Conservation (phyloP, 805 yeast species). For the Nakazawaea populi region DNA sequence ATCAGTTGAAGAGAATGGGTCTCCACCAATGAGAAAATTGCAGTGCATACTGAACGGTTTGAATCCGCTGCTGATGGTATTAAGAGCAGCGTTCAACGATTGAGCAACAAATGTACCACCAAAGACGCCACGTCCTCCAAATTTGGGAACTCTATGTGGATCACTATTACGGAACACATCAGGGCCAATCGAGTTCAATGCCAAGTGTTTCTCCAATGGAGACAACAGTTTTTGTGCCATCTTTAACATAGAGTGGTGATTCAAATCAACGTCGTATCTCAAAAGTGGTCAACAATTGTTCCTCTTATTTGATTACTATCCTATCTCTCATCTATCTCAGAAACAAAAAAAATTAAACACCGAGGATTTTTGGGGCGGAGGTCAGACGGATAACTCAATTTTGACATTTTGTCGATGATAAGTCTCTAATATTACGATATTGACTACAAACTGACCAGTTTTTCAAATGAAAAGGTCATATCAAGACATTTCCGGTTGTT, state of each 20-base stretch:
- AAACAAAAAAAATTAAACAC: background rate
- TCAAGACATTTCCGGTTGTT: no score
- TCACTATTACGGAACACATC: conserved; percentile 5
- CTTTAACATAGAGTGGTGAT: background rate
- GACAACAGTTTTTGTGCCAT: background rate
- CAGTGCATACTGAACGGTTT: conserved; percentile 59
- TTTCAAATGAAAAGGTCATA: no score
- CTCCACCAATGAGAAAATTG: conserved; percentile 54
- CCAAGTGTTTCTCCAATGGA: conserved; percentile 7
- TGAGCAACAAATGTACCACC: conserved; percentile 44
- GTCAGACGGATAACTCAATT: no score
- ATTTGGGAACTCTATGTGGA: background rate
- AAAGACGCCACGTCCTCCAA: conserved; percentile 1
- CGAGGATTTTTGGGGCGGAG: background rate
- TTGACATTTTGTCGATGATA: no score
- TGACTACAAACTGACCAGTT: no score
- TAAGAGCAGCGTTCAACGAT: conserved; percentile 53
- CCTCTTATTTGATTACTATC: no score
- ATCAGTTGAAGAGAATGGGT: conserved; percentile 35
- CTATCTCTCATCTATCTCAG: background rate
- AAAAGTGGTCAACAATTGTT: no score
- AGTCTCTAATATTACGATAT: no score
- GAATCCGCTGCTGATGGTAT: conserved; percentile 39
- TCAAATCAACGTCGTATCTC: no score
- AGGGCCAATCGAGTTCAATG: background rate